These are phyloP conservation scores for Nemania abortiva DNA, from an alignment of 2,329 filamentous ascomycete species.

Conservation along the genomic window DNA sequence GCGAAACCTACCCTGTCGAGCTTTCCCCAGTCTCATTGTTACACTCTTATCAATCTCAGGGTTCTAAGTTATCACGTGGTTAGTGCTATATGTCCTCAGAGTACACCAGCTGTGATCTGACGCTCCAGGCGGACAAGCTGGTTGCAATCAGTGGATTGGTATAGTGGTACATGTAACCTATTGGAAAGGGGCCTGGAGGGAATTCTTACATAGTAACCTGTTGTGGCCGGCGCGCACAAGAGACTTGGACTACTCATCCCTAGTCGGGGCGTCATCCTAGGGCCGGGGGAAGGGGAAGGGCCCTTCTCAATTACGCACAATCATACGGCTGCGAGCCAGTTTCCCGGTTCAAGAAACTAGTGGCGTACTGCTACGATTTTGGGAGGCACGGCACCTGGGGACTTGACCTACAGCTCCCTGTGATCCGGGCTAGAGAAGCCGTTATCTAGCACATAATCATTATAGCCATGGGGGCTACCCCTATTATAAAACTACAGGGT, in stretches of 20 bases:
- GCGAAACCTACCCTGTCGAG: slow-evolving; percentile 12
- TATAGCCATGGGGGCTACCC: too few relatives aligned
- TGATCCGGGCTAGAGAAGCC: too few relatives aligned
- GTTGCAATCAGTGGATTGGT: slow-evolving; percentile 25
- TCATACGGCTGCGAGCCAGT: slow-evolving; percentile 16
- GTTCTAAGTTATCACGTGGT: not conserved
- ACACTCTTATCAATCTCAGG: not conserved
- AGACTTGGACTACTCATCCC: slow-evolving; percentile 18
- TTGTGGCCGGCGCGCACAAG: slow-evolving; percentile 21
- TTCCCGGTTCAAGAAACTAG: not conserved
- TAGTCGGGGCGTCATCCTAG: slow-evolving; percentile 18
- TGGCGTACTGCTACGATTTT: too few relatives aligned
- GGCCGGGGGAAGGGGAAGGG: slow-evolving; percentile 26
- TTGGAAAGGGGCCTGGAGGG: slow-evolving; percentile 22
- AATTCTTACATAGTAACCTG: slow-evolving; percentile 8
- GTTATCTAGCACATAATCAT: too few relatives aligned
- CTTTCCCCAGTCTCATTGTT: slow-evolving; percentile 5
- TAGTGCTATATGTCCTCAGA: slow-evolving; percentile 24
- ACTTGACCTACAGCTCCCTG: too few relatives aligned
- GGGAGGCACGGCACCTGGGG: too few relatives aligned
- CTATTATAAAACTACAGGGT: too few relatives aligned
- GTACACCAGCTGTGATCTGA: slow-evolving; percentile 24
- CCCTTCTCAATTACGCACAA: slow-evolving; percentile 16
- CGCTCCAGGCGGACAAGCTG: slow-evolving; percentile 22
- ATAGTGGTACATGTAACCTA: slow-evolving; percentile 12